These are phyloP conservation scores for Calamus simplicifolius DNA, from an alignment of 176 grass and related monocot species.

Conservation along the genomic window DNA sequence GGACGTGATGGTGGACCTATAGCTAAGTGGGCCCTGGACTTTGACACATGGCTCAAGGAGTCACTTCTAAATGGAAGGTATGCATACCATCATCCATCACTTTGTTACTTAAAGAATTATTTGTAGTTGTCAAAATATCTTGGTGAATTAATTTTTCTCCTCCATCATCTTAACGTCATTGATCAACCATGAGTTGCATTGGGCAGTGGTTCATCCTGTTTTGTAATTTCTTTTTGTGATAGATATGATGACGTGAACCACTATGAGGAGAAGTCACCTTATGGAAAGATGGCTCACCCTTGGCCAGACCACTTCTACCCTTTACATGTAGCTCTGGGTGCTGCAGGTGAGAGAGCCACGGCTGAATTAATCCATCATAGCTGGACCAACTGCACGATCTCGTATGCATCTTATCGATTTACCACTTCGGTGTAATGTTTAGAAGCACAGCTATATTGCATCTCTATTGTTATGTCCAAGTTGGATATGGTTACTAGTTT, in stretches of 20 bases:
- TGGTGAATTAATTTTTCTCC: no score
- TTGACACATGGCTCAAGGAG: constrained; percentile 75
- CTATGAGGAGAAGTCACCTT: constrained; percentile 50
- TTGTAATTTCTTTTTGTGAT: neutral
- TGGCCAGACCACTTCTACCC: constrained; percentile 81
- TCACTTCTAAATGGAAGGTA: constrained; percentile 58
- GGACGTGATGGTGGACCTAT: constrained; percentile 9
- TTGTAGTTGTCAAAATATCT: no score
- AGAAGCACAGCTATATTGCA: no score
- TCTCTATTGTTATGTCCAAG: no score
- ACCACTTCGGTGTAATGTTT: constrained; percentile 22
- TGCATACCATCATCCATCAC: no score
- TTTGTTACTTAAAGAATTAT: neutral
- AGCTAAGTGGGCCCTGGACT: constrained; percentile 53
- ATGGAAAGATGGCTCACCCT: constrained; percentile 62
- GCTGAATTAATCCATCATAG: constrained; percentile 62
- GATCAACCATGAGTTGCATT: no score
- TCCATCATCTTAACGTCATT: no score
- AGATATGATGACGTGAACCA: constrained; percentile 68
- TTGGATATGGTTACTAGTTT: no score
- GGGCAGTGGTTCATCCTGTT: no score
- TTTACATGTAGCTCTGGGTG: constrained; percentile 83
- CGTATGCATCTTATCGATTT: constrained; percentile 64
- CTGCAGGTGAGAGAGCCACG: constrained; percentile 49
- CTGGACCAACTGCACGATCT: constrained; percentile 51